Percentiles rank a stretch among this genome's conserved stretches.
Evolutionary conservation across 2,329 filamentous ascomycete species (phyloP).

Genomic region (Scedosporium dehoogii): DNA sequence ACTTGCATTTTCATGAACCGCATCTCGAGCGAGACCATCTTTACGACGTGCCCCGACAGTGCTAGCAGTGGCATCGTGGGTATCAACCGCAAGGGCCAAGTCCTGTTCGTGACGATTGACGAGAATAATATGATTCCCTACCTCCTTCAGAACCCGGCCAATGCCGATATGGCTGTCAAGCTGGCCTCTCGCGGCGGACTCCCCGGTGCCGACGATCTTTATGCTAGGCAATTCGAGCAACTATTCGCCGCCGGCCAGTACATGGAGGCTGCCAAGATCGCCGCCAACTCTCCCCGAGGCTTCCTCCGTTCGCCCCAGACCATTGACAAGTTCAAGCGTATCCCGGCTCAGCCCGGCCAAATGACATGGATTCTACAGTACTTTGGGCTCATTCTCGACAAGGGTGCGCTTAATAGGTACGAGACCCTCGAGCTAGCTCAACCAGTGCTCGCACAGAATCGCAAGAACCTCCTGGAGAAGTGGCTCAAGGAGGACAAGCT

Average conservation of each 20-base stretch:
- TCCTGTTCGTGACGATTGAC: constrained; percentile 87
- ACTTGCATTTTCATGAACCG: constrained; percentile 99
- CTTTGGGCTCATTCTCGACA: constrained; percentile 94
- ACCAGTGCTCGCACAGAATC: constrained; percentile 84
- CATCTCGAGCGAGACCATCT: constrained; percentile 98
- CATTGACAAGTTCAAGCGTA: constrained; percentile 88
- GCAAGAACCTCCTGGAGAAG: constrained; percentile 94
- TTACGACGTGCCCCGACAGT: constrained; percentile 78
- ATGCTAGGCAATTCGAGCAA: constrained; percentile 86
- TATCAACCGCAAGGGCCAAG: constrained; percentile 96
- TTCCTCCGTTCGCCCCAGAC: constrained; percentile 92
- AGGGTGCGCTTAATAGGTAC: constrained; percentile 83
- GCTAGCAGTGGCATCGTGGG: constrained; percentile 83
- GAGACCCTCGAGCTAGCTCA: constrained; percentile 91
- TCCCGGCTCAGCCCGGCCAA: constrained; percentile 70
- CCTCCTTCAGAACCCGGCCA: constrained; percentile 91
- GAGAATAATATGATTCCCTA: constrained; percentile 89
- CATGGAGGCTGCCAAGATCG: constrained; percentile 84
- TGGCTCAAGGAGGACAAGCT: constrained; percentile 97
- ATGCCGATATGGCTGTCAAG: constrained; percentile 88
- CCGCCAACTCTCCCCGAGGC: constrained; percentile 89
- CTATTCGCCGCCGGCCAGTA: constrained; percentile 73
- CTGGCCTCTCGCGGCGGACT: constrained; percentile 89
- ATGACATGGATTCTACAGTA: constrained; percentile 95
- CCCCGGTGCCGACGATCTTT: constrained; percentile 87